Percentiles rank a stretch among this genome's conserved stretches.
Evolutionary conservation across 345 rosid genomes (phyloP).

Genomic region (Draba incana): DNA sequence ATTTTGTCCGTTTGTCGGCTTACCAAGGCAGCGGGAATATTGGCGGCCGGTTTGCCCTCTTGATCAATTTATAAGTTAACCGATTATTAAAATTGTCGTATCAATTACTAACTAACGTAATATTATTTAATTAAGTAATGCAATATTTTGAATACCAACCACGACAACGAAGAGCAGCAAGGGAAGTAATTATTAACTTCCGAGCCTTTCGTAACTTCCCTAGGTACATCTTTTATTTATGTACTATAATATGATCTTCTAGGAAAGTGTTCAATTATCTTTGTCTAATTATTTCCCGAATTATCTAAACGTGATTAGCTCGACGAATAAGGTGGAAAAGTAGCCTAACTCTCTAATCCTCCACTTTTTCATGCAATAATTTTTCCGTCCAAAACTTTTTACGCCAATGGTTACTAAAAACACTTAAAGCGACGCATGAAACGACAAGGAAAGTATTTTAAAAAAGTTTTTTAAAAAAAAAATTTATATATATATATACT

Average conservation of each 20-base stretch:
- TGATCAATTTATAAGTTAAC: constrained; percentile 8
- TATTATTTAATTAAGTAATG: too few relatives aligned
- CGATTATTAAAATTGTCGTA: constrained; percentile 2
- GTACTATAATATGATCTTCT: background rate
- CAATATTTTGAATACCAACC: background rate
- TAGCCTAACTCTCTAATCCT: constrained; percentile 23
- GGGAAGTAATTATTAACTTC: constrained; percentile 5
- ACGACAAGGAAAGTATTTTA: constrained; percentile 4
- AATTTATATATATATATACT: too few relatives aligned
- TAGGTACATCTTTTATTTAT: constrained; percentile 13
- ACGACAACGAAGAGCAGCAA: constrained; percentile 5
- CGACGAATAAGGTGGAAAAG: constrained; percentile 31
- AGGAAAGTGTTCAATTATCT: constrained; percentile 28
- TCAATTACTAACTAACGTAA: background rate
- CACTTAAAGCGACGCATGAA: background rate
- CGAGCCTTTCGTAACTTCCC: constrained; percentile 34
- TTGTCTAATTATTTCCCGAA: constrained; percentile 4
- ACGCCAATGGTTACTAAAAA: background rate
- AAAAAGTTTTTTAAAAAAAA: too few relatives aligned
- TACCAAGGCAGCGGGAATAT: constrained; percentile 44
- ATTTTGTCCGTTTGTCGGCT: constrained; percentile 46
- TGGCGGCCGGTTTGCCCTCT: constrained; percentile 45
- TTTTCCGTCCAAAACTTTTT: too few relatives aligned
- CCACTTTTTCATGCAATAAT: constrained; percentile 40
- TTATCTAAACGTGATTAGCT: constrained; percentile 38